Evolutionary conservation across 1,284 basidiomycete species (phyloP), one percentile per base, ranked within the genome.

Genomic region (Cerioporus squamosus): DNA sequence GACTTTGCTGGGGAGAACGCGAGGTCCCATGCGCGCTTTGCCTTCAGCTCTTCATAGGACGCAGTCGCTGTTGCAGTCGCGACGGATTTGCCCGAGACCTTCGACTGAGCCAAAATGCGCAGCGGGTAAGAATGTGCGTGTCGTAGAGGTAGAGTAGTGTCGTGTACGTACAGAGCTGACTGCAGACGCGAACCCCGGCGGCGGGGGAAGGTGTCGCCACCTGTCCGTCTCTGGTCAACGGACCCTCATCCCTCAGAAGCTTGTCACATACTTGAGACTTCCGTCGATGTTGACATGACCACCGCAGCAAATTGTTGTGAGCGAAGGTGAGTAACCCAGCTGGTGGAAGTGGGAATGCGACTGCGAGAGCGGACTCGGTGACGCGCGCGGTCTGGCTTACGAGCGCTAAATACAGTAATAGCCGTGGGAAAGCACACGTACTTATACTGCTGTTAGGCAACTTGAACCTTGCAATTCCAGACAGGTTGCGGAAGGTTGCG

Each of bases 11-110:
- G 94, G 44, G 86, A 79, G 53, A 90, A 82, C 39, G 94, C 94
- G 52, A 94, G 79, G 63, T 95, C 93, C 93, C 94, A 94, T 54
- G 94, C 94, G 44, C 93, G 86, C 68, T 85, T 87, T 63, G 88
- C 82, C 72, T 94, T 94, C 61, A 95, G 78, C 26, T 77, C 72
- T 61, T 87, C 83, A 63, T 90, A 86, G 2, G 84, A 82, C 23
- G 78, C 75, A 15, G 69, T 64, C 12, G 64, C 63, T 1, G 73
- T 68, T 0, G 77, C 48, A 2, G 39, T n/a, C 10, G 40, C 23
- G 3, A 36, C 46, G 10, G 76, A 69, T 60, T 82, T 85, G 20
- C 72, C 67, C 7, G 75, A 67, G 14, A 72, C 67, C 63, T 77
- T 82, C 31, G 77, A 72, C 79, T 84, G 66, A 29, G 26, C 5